These are phyloP conservation scores for Rhynchosporium secalis DNA, from an alignment of 2,329 filamentous ascomycete species.

Conservation along the genomic window DNA sequence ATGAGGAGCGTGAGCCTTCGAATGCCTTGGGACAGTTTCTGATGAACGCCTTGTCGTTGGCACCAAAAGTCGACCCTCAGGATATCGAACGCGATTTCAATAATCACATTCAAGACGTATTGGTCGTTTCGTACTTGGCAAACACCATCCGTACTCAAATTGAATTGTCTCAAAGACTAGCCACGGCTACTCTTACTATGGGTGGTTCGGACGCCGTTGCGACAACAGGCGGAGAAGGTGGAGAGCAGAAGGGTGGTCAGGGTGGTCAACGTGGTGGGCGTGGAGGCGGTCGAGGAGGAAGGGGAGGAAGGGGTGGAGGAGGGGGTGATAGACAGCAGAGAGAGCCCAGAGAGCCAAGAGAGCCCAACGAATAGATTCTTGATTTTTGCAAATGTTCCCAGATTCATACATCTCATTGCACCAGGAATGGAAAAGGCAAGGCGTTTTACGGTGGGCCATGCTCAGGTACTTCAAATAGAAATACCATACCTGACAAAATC, in stretches of 20 bases:
- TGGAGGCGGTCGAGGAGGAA: conserved; percentile 50
- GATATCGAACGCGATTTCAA: conserved; percentile 99
- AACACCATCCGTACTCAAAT: conserved; percentile 99
- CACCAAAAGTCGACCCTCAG: conserved; percentile 87
- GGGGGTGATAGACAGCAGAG: conserved; percentile 43
- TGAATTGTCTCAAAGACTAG: conserved; percentile 92
- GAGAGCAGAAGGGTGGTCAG: conserved; percentile 41
- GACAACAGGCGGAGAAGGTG: conserved; percentile 44
- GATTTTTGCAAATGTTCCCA: conserved; percentile 18
- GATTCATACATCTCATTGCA: conserved; percentile 35
- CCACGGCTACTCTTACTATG: conserved; percentile 69
- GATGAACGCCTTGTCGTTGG: conserved; percentile 87
- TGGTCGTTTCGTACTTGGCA: conserved; percentile 96
- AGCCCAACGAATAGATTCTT: conserved; percentile 39
- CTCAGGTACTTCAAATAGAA: conserved; percentile 40
- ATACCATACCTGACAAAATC: conserved; percentile 29
- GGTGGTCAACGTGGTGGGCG: conserved; percentile 46
- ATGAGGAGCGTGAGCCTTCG: conserved; percentile 87
- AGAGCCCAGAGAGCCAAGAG: conserved; percentile 46
- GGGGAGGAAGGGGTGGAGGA: conserved; percentile 43
- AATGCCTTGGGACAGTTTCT: conserved; percentile 93
- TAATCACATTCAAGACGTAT: conserved; percentile 98
- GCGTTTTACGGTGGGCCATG: conserved; percentile 52
- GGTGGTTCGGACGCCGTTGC: conserved; percentile 48
- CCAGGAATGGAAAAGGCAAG: conserved; percentile 41